phyloP scores from a whole-genome alignment of 805 yeast species.

The Blastobotrys terrestris region DNA sequence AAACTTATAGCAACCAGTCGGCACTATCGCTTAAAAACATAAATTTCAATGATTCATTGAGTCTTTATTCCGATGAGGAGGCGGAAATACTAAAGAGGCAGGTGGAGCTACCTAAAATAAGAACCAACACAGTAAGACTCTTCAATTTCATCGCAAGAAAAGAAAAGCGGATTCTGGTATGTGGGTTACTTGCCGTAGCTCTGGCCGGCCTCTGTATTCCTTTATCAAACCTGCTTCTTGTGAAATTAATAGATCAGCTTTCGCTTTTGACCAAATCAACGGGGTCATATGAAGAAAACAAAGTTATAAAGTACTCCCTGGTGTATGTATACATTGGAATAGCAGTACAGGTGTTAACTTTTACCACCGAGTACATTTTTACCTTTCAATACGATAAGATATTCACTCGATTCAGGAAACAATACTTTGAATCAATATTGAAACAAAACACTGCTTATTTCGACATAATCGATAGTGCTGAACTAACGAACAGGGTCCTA shows the following conservation, averaged over 20 bases:
- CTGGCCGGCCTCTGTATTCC: background rate
- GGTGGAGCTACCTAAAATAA: background rate
- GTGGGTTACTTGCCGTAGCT: background rate
- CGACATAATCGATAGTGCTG: background rate
- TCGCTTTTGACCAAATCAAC: background rate
- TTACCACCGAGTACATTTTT: background rate
- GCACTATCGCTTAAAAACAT: background rate
- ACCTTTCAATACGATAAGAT: background rate
- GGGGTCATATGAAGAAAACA: background rate
- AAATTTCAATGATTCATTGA: background rate
- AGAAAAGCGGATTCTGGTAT: background rate
- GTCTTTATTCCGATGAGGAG: background rate
- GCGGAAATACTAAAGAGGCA: background rate
- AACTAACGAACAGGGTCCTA: background rate
- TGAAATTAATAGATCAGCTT: background rate
- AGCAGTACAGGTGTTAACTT: background rate
- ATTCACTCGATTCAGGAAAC: background rate
- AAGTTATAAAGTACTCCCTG: background rate
- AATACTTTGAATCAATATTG: background rate
- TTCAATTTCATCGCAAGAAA: background rate
- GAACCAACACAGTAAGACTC: background rate
- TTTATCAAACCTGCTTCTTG: background rate
- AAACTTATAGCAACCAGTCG: background rate
- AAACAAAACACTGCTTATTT: background rate
- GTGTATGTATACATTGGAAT: background rate